These are phyloP conservation scores for Exophiala lecanii-corni DNA, from an alignment of 2,329 filamentous ascomycete genomes.

Conservation along the genomic window DNA sequence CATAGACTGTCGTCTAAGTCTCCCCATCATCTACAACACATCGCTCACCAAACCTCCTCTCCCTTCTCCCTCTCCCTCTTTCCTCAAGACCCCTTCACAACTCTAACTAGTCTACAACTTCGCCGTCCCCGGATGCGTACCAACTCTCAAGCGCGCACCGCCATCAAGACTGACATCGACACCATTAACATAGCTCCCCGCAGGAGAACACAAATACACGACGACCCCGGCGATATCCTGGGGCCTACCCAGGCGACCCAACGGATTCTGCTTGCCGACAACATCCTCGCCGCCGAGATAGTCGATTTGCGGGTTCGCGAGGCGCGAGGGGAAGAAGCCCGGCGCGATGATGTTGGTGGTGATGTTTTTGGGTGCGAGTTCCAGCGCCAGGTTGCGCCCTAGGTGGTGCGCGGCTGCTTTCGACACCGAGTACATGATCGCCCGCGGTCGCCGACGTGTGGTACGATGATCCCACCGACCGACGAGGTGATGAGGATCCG, in stretches of 20 bases:
- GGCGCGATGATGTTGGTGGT: constrained; percentile 37
- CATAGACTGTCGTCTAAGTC: no score
- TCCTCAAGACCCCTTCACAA: no score
- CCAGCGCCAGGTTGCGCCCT: constrained; percentile 36
- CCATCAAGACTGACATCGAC: constrained; percentile 61
- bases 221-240: constrained; percentile 76
- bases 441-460: constrained; percentile 13
- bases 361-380: constrained; percentile 37
- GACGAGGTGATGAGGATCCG: constrained; percentile 17
- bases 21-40: no score
- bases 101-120: neutral
- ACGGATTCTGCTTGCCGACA: constrained; percentile 50
- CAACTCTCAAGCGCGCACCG: constrained; percentile 32
- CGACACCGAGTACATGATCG: constrained; percentile 33
- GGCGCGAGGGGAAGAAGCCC: constrained; percentile 30
- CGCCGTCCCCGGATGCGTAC: constrained; percentile 1
- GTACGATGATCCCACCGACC: constrained; percentile 15
- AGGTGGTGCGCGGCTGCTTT: constrained; percentile 39
- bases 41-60: no score
- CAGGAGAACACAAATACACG: constrained; percentile 63
- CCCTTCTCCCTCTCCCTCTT: no score
- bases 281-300: constrained; percentile 15
- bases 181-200: constrained; percentile 63
- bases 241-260: constrained; percentile 62
- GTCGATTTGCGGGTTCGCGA: constrained; percentile 18